phyloP scores from a whole-genome alignment of 2,329 filamentous ascomycete species.

The Berkeleyomyces rouxiae region DNA sequence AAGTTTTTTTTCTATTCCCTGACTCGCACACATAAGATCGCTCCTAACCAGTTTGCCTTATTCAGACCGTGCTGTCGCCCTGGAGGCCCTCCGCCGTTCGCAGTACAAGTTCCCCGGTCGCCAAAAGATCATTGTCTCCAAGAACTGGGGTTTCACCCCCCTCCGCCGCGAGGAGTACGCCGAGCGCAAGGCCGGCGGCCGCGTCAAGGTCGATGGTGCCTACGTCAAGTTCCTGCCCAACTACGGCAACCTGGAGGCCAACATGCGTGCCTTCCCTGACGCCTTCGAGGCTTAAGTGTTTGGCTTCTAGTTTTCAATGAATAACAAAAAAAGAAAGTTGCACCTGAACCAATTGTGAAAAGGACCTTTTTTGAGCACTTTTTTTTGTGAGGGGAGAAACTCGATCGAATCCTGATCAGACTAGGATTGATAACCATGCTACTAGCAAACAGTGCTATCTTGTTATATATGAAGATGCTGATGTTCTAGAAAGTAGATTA shows the following conservation, averaged over 20 bases:
- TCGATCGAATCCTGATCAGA: neutral
- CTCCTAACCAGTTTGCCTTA: too few species aligned
- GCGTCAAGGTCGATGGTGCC: constrained; percentile 92
- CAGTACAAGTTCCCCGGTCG: constrained; percentile 99
- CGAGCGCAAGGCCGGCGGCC: constrained; percentile 82
- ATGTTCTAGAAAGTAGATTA: neutral
- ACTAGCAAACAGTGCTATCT: neutral
- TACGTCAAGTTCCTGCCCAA: constrained; percentile 99
- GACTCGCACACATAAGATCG: too few species aligned
- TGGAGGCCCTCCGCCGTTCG: constrained; percentile 96
- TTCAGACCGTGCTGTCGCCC: constrained; percentile 70
- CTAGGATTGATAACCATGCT: neutral
- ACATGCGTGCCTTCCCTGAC: constrained; percentile 89
- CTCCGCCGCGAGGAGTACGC: constrained; percentile 96
- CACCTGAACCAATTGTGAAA: neutral
- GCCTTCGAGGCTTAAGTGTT: constrained; percentile 52
- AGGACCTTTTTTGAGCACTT: neutral
- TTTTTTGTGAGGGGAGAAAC: neutral
- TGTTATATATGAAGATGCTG: neutral
- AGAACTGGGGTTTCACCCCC: constrained; percentile 99
- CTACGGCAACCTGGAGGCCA: constrained; percentile 69
- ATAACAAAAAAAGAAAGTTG: constrained; percentile 14
- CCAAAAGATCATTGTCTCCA: constrained; percentile 99
- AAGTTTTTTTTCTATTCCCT: constrained; percentile 24
- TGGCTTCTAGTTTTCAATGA: constrained; percentile 17